These are phyloP conservation scores for Umbelopsis ramanniana DNA, from an alignment of 192 early-diverging fungal species.

Conservation along the genomic window DNA sequence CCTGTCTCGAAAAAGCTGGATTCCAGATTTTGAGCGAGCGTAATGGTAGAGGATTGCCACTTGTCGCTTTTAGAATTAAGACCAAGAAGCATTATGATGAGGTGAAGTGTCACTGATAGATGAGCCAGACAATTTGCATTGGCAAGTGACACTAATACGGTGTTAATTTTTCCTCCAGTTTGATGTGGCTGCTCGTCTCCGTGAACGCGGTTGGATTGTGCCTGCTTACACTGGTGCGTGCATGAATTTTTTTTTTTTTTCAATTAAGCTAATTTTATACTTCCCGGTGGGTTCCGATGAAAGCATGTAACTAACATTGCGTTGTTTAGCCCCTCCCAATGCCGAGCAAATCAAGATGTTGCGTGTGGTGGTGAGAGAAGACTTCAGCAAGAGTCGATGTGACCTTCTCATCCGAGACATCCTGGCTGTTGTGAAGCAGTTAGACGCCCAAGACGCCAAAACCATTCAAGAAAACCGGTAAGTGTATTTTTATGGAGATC, in stretches of 20 bases:
- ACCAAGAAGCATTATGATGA: constrained; percentile 35
- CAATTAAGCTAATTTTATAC: no score
- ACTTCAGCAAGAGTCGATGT: constrained; percentile 37
- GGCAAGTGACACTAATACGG: background rate
- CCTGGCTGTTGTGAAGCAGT: constrained; percentile 15
- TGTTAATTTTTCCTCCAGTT: constrained; percentile 52
- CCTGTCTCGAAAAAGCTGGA: constrained; percentile 56
- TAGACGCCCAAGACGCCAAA: constrained; percentile 27
- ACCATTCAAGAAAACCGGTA: constrained; percentile 20
- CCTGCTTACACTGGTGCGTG: constrained; percentile 59
- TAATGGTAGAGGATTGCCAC: constrained; percentile 54
- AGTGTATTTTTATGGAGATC: background rate
- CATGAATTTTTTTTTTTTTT: background rate
- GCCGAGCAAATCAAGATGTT: constrained; percentile 54
- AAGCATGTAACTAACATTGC: background rate
- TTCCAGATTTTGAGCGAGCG: constrained; percentile 60
- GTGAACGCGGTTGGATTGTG: constrained; percentile 76
- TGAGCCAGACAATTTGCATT: no score
- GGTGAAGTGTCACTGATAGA: constrained; percentile 13
- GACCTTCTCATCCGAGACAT: constrained; percentile 37
- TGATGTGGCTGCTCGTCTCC: constrained; percentile 59
- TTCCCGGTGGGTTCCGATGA: no score
- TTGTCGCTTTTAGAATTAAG: constrained; percentile 66
- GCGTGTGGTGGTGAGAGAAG: constrained; percentile 71
- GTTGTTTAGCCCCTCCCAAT: constrained; percentile 43